These are phyloP conservation scores for Candolleomyces eurysporus DNA, from an alignment of 768 basidiomycete genomes.

Conservation along the genomic window DNA sequence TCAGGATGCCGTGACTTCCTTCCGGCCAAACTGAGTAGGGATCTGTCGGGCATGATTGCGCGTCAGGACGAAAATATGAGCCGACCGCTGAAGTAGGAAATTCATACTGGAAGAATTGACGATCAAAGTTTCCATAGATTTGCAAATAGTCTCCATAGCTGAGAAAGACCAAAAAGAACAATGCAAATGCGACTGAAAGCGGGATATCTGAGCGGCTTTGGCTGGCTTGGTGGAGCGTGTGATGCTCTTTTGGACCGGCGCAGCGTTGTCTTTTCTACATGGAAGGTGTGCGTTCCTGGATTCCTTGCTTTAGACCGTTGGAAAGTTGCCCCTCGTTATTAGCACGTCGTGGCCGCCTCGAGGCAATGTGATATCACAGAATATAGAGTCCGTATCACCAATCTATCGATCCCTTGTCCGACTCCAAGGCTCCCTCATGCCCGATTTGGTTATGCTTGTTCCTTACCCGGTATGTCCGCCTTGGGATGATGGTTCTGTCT, in stretches of 20 bases:
- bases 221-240: neutral
- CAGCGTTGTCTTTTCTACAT: conserved; percentile 1
- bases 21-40: neutral
- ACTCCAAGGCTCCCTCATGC: neutral
- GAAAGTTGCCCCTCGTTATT: conserved; percentile 1
- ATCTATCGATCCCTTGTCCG: neutral
- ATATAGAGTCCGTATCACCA: neutral
- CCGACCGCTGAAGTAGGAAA: no score
- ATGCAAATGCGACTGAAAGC: neutral
- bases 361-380: conserved; percentile 9
- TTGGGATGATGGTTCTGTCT: neutral
- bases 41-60: no score
- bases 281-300: neutral
- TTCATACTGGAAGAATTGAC: no score
- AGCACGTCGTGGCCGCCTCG: conserved; percentile 6
- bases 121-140: no score
- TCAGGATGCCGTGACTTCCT: neutral
- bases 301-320: neutral
- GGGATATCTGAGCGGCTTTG: neutral
- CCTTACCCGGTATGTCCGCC: neutral
- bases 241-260: neutral
- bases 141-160: neutral
- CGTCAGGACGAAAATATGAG: no score
- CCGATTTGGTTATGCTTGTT: conserved; percentile 9
- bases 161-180: neutral